phyloP scores from a whole-genome alignment of 352 stramenopile genomes.

The Phytophthora sp. region DNA sequence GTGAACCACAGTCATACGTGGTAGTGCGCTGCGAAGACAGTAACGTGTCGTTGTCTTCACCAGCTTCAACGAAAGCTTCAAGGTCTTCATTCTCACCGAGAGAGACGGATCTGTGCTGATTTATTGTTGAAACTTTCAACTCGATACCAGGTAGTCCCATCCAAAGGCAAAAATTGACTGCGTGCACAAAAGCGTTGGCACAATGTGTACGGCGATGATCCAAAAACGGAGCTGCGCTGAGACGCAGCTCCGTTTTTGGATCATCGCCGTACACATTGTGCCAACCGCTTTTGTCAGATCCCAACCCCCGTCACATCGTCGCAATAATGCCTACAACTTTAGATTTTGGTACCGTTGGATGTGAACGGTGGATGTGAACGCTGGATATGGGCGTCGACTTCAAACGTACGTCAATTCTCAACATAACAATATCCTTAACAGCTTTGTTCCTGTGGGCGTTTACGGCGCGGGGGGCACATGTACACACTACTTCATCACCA shows the following conservation, averaged over 20 bases:
- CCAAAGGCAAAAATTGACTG: background rate
- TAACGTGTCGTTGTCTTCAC: background rate
- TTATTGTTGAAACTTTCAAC: too few relatives aligned
- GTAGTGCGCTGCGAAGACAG: too few relatives aligned
- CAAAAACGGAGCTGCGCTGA: too few relatives aligned
- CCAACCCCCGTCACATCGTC: conserved; percentile 5
- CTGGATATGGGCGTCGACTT: conserved; percentile 4
- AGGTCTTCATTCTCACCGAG: background rate
- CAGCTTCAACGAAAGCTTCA: background rate
- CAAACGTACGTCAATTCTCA: conserved; percentile 19
- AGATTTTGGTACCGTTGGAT: background rate
- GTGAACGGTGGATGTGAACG: background rate
- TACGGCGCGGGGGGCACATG: conserved; percentile 13
- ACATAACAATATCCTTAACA: conserved; percentile 33
- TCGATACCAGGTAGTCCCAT: background rate
- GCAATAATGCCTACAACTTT: background rate
- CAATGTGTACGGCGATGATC: too few relatives aligned
- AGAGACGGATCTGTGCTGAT: conserved; percentile 10
- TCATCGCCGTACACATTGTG: too few relatives aligned
- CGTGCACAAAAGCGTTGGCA: too few relatives aligned
- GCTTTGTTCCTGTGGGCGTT: conserved; percentile 23
- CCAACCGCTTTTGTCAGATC: too few relatives aligned
- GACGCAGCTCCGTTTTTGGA: too few relatives aligned
- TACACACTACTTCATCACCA: conserved; percentile 34
- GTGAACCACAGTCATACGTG: too few relatives aligned